phyloP scores from a whole-genome alignment of 1,284 basidiomycete genomes.

The Prillingera fragicola region DNA sequence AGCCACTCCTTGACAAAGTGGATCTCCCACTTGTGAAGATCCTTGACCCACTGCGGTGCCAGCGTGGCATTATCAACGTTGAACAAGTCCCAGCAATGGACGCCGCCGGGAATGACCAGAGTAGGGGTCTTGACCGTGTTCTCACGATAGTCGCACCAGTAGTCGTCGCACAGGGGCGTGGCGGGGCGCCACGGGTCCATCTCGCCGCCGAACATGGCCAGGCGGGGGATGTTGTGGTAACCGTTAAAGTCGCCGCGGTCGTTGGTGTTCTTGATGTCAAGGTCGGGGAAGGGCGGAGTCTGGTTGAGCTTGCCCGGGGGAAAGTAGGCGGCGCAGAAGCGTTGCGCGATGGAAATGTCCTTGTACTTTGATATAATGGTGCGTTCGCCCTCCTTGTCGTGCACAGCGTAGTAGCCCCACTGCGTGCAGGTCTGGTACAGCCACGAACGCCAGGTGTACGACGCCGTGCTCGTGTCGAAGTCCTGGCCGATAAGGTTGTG shows the following conservation, averaged over 20 bases:
- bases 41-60: too few relatives aligned
- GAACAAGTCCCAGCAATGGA: slow-evolving; percentile 1
- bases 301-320: slow-evolving; percentile 68
- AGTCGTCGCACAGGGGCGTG: not conserved
- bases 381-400: slow-evolving; percentile 27
- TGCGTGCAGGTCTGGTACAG: slow-evolving; percentile 79
- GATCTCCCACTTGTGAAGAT: too few relatives aligned
- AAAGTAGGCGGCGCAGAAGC: too few relatives aligned
- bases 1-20: too few relatives aligned
- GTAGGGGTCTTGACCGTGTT: not conserved
- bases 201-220: slow-evolving; percentile 63
- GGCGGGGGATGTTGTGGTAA: slow-evolving; percentile 64
- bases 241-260: slow-evolving; percentile 76
- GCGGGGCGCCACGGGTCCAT: slow-evolving; percentile 80
- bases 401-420: slow-evolving; percentile 71
- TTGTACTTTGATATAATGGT: slow-evolving; percentile 73
- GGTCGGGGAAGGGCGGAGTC: slow-evolving; percentile 66
- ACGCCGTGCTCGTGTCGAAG: too few relatives aligned
- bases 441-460: slow-evolving; percentile 81
- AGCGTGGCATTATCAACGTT: too few relatives aligned
- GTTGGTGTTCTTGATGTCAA: slow-evolving; percentile 68
- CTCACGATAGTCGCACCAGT: not conserved
- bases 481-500: slow-evolving; percentile 60
- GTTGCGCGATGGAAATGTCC: too few relatives aligned
- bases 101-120: not conserved